These are phyloP conservation scores for Penicillium fuscoglaucum DNA, from an alignment of 2,329 filamentous ascomycete species.

Conservation along the genomic window DNA sequence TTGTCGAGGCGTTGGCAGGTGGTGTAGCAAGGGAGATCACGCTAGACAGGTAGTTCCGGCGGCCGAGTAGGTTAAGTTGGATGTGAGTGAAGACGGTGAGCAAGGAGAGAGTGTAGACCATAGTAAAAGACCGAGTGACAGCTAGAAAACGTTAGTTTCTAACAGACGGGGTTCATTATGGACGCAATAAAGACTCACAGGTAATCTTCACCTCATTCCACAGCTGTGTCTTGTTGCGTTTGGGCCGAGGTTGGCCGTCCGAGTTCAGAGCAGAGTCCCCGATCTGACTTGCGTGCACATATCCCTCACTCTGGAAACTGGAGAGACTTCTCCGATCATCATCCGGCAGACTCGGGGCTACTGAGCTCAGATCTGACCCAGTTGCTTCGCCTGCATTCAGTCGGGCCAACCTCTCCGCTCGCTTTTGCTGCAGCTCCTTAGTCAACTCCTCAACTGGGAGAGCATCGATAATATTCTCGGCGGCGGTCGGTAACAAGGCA, in stretches of 20 bases:
- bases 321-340: constrained; percentile 62
- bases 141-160: constrained; percentile 52
- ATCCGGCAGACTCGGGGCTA: constrained; percentile 69
- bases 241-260: constrained; percentile 54
- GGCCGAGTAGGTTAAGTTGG: constrained; percentile 93
- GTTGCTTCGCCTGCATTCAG: constrained; percentile 57
- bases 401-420: constrained; percentile 68
- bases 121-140: constrained; percentile 84
- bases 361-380: constrained; percentile 58
- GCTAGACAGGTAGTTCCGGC: constrained; percentile 91
- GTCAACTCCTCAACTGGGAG: constrained; percentile 92
- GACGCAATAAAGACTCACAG: constrained; percentile 55
- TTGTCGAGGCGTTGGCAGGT: constrained; percentile 67
- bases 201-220: constrained; percentile 98
- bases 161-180: background rate
- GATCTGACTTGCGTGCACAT: constrained; percentile 78
- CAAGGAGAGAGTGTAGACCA: constrained; percentile 87
- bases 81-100: constrained; percentile 90
- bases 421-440: constrained; percentile 91
- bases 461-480: constrained; percentile 81
- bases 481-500: constrained; percentile 88
- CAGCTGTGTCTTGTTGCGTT: constrained; percentile 85
- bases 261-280: constrained; percentile 52
- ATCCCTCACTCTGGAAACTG: constrained; percentile 78
- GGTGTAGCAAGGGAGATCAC: constrained; percentile 88